These are phyloP conservation scores for Pseudocercospora pini-densiflorae DNA, from an alignment of 2,329 filamentous ascomycete genomes.

Conservation along the genomic window DNA sequence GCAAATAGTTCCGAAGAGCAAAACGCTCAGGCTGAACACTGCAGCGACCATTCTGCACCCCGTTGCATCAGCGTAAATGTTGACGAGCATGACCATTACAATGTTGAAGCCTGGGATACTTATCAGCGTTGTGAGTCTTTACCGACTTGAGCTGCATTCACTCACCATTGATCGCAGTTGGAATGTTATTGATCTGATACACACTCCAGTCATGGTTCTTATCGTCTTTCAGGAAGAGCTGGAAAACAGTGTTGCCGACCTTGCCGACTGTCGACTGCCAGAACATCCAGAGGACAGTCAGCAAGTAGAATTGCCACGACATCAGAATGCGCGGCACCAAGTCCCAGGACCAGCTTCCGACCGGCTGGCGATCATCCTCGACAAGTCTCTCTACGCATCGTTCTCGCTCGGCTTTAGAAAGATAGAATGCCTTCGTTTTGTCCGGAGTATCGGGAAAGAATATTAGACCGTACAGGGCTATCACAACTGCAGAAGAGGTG, in stretches of 20 bases:
- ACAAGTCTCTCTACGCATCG: conserved; percentile 17
- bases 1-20: conserved; percentile 19
- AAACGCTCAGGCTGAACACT: conserved; percentile 36
- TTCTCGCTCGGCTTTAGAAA: conserved; percentile 16
- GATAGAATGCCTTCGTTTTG: conserved; percentile 21
- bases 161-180: conserved; percentile 22
- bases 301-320: conserved; percentile 23
- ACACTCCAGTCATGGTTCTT: conserved; percentile 18
- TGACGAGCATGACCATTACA: conserved; percentile 21
- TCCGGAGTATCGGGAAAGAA: conserved; percentile 23
- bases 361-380: conserved; percentile 19
- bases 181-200: conserved; percentile 26
- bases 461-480: conserved; percentile 19
- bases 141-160: not conserved
- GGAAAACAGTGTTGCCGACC: conserved; percentile 25
- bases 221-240: conserved; percentile 24
- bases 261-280: conserved; percentile 26
- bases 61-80: conserved; percentile 39
- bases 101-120: conserved; percentile 15
- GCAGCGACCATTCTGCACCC: conserved; percentile 41
- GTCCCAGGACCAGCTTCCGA: conserved; percentile 19
- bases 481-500: conserved; percentile 34
- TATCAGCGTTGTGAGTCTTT: not conserved
- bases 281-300: conserved; percentile 22
- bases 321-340: conserved; percentile 11